Conservation (phyloP, 1,284 basidiomycete genomes). For the Fistulina hepatica region DNA sequence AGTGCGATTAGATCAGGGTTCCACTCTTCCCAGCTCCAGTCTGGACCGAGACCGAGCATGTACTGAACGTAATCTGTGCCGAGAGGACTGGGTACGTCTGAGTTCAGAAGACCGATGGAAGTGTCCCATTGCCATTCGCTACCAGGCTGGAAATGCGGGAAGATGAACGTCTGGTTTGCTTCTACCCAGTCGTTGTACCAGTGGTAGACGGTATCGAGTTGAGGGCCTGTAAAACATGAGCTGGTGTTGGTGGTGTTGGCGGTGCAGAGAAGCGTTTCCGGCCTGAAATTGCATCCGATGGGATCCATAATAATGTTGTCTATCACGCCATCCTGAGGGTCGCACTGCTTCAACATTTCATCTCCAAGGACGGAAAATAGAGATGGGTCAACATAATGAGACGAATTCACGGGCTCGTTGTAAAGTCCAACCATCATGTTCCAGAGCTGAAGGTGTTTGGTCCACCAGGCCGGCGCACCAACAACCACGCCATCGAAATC, state of each 20-base stretch:
- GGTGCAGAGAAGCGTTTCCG: conserved; percentile 21
- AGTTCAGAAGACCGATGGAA: not conserved
- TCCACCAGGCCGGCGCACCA: conserved; percentile 12
- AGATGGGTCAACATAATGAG: not conserved
- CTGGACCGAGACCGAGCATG: too few species aligned
- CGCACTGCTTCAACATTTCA: conserved; percentile 18
- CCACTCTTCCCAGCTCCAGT: too few species aligned
- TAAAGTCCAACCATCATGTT: conserved; percentile 1
- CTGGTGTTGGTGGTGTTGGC: conserved; percentile 15
- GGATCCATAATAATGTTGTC: conserved; percentile 27
- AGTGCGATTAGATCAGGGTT: too few species aligned
- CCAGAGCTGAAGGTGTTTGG: conserved; percentile 9
- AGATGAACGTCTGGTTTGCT: conserved; percentile 21
- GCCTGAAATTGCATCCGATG: conserved; percentile 23
- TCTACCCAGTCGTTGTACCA: conserved; percentile 24
- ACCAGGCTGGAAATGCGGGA: conserved; percentile 17
- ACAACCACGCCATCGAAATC: conserved; percentile 18
- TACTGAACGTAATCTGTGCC: too few species aligned
- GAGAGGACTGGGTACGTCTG: conserved; percentile 3
- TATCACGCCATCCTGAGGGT: conserved; percentile 22
- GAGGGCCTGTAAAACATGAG: conserved; percentile 23
- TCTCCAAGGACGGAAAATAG: conserved; percentile 10
- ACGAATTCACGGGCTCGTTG: conserved; percentile 3
- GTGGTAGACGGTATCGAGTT: conserved; percentile 23
- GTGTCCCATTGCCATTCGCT: conserved; percentile 1